phyloP scores from a whole-genome alignment of 768 basidiomycete genomes.

The Phlegmacium glaucopus region DNA sequence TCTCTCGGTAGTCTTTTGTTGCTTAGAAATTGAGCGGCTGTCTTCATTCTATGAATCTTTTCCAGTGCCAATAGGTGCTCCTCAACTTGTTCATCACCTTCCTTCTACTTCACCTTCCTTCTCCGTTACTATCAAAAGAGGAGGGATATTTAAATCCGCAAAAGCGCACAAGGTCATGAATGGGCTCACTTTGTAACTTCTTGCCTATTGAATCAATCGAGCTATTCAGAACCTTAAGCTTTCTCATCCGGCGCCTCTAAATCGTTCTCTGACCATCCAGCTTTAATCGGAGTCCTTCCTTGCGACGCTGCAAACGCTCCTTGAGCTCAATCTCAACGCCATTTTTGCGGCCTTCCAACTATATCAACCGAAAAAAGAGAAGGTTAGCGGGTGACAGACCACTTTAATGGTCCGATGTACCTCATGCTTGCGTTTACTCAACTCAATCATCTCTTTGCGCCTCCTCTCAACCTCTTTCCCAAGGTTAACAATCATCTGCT shows the following conservation, averaged over 20 bases:
- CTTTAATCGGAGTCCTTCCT: constrained; percentile 73
- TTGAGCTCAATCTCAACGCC: constrained; percentile 89
- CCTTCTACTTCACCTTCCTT: too few relatives aligned
- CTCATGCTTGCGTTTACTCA: constrained; percentile 66
- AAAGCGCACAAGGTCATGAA: not conserved
- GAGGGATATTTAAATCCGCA: not conserved
- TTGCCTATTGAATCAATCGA: constrained; percentile 64
- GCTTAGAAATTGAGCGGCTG: constrained; percentile 77
- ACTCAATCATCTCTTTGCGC: constrained; percentile 65
- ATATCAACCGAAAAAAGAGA: constrained; percentile 1
- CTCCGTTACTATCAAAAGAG: constrained; percentile 52
- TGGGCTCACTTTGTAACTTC: constrained; percentile 53
- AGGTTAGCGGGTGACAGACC: not conserved
- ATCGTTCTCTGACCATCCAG: constrained; percentile 70
- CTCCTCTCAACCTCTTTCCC: constrained; percentile 74
- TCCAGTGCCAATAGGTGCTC: constrained; percentile 66
- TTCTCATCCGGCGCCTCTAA: constrained; percentile 65
- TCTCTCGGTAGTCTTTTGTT: constrained; percentile 94
- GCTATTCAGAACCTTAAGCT: constrained; percentile 62
- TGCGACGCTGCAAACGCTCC: constrained; percentile 77
- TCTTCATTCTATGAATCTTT: constrained; percentile 78
- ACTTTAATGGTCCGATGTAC: constrained; percentile 42
- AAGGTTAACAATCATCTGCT: constrained; percentile 57
- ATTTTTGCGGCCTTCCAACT: constrained; percentile 78
- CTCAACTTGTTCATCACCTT: constrained; percentile 69